These are phyloP conservation scores for Claviceps fusiformis DNA, from an alignment of 2,329 filamentous ascomycete species.

Conservation along the genomic window DNA sequence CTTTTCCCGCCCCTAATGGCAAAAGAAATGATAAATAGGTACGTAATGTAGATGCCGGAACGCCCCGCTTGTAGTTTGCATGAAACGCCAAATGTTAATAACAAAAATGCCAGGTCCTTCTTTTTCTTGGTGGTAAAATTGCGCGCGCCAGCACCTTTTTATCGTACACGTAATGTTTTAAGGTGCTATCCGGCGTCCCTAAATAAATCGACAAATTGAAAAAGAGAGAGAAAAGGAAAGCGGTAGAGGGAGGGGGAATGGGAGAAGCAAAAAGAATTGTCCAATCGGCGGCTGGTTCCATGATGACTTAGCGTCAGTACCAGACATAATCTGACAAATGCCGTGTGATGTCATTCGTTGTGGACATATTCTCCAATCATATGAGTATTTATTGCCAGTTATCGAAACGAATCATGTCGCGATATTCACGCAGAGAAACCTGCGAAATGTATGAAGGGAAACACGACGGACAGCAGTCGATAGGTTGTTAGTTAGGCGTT, in stretches of 20 bases:
- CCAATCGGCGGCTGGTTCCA: background rate
- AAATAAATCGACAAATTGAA: too few relatives aligned
- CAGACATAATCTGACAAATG: too few relatives aligned
- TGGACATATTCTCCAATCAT: background rate
- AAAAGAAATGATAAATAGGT: background rate
- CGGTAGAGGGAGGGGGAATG: too few relatives aligned
- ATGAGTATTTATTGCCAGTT: background rate
- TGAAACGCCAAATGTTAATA: background rate
- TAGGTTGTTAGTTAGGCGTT: background rate
- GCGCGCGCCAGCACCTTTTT: background rate
- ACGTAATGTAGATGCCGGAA: background rate
- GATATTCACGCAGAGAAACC: background rate
- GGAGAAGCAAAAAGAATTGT: too few relatives aligned
- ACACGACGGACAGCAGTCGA: background rate
- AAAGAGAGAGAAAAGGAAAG: too few relatives aligned
- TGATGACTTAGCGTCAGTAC: background rate
- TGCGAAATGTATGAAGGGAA: background rate
- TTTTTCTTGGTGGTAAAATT: background rate
- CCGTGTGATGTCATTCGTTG: background rate
- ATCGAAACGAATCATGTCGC: background rate
- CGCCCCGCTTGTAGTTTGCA: conserved; percentile 1
- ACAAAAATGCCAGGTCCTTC: too few relatives aligned
- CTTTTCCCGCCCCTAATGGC: background rate
- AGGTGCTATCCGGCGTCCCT: background rate
- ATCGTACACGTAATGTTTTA: background rate